Evolutionary conservation across 1,284 basidiomycete species (phyloP), one percentile per base, ranked within the genome.

Genomic region (Cryptococcus hybrid): DNA sequence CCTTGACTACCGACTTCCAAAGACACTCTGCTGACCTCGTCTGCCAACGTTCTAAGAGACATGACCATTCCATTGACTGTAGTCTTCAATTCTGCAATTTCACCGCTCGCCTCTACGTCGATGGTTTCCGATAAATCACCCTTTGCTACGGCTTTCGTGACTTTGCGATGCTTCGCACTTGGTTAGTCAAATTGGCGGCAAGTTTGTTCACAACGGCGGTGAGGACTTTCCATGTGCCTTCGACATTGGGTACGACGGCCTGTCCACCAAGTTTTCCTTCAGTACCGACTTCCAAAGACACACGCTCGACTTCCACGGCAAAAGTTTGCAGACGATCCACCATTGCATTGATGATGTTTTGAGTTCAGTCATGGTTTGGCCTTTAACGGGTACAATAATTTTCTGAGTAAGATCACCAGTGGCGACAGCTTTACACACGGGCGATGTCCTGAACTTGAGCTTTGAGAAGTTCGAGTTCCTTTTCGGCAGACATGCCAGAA

Each of bases 41-140:
- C 91, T 42, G 96, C 94, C 58, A 99, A 80, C 57, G 89, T 85
- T 55, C 94, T 85, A 40, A 98, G 82, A 70, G 90, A 82, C 63
- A 93, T 87, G 46, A 95, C 92, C 96, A 97, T 98, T 77, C 89
- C 89, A 74, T 99, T 99, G 76, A 99, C 93, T 40, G 93, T 99
- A 61, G 94, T 92, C 81, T 98, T 98, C 71, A 99, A 81, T 78
- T 98, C 95, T 54, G 97, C 82, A 55, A 99, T 97, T 78, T 99
- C 96, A 43, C 96, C 95, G 46, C 88, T 86, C 1, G 95, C 95
- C 70, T 96, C 90, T 67, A 99, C 94, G 56, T 95, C 92, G 67
- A 99, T 98, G 73, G 96, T 93, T 73, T 95, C 91, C 39, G 88
- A 90, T 63, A 99, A 81, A 79, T 99, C 96, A 50, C 96, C 96